These are phyloP conservation scores for Trichophyton benhamiae DNA, from an alignment of 2,329 filamentous ascomycete genomes.

Conservation along the genomic window DNA sequence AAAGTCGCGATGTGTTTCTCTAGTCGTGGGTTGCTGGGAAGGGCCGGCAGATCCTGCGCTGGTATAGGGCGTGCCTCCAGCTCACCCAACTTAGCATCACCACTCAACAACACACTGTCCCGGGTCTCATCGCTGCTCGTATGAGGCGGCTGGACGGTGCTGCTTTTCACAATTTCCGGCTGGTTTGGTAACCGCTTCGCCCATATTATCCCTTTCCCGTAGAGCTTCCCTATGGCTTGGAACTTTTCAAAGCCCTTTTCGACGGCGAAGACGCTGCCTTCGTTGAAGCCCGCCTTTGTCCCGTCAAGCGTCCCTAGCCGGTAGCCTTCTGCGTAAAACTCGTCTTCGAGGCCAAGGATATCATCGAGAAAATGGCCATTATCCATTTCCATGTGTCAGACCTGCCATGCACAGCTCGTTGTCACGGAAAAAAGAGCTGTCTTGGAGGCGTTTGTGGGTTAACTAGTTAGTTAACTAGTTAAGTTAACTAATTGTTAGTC, in stretches of 20 bases:
- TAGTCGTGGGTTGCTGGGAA: constrained; percentile 41
- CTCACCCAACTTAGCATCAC: not conserved
- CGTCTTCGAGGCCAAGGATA: constrained; percentile 48
- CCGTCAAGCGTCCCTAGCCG: constrained; percentile 64
- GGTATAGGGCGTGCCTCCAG: not conserved
- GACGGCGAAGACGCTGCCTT: constrained; percentile 81
- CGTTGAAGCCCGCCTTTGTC: constrained; percentile 61
- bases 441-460: not conserved
- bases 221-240: constrained; percentile 61
- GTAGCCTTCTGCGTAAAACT: constrained; percentile 76
- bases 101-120: not conserved
- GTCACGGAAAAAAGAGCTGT: not conserved
- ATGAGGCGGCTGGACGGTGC: not conserved
- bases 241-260: constrained; percentile 94
- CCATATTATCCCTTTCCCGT: constrained; percentile 75
- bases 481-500: not conserved
- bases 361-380: constrained; percentile 43
- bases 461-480: not conserved
- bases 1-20: constrained; percentile 64
- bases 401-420: not conserved
- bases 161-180: constrained; percentile 9
- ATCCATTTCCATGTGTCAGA: not conserved
- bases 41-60: constrained; percentile 3
- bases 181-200: constrained; percentile 49
- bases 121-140: not conserved